A percentile compares a stretch with the other conserved stretches of the same genome.
These are phyloP conservation scores for Nitzschia inconspicua DNA, from an alignment of 108 stramenopile species.

Conservation along the genomic window DNA sequence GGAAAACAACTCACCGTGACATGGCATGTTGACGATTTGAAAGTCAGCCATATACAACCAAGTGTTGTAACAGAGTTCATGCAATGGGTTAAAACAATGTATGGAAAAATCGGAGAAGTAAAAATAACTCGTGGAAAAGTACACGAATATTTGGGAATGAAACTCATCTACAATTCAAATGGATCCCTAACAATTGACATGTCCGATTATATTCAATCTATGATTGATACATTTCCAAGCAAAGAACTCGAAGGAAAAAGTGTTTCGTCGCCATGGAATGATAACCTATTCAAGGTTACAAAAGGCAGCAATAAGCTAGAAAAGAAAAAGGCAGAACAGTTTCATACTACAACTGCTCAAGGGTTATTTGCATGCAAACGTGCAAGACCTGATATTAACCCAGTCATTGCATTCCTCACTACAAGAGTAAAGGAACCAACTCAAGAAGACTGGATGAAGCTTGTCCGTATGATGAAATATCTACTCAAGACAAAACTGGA, in stretches of 20 bases:
- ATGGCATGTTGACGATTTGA: conserved; percentile 38
- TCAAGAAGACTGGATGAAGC: conserved; percentile 36
- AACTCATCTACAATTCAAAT: no score
- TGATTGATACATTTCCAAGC: conserved; percentile 3
- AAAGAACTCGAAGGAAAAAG: neutral
- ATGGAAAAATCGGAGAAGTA: no score
- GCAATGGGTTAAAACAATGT: no score
- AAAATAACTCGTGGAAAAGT: conserved; percentile 10
- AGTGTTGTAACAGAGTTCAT: conserved; percentile 10
- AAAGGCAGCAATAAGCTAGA: no score
- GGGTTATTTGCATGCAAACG: conserved; percentile 25
- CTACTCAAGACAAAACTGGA: conserved; percentile 12
- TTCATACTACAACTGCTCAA: conserved; percentile 13
- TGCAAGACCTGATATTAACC: conserved; percentile 38
- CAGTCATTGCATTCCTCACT: conserved; percentile 30
- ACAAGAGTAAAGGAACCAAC: conserved; percentile 30
- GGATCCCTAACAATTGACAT: conserved; percentile 35
- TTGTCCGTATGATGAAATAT: conserved; percentile 32
- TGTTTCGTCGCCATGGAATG: conserved; percentile 27
- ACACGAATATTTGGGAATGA: conserved; percentile 41
- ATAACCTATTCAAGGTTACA: conserved; percentile 29
- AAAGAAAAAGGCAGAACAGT: neutral
- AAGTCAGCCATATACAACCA: conserved; percentile 9
- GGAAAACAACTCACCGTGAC: conserved; percentile 29
- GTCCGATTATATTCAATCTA: conserved; percentile 14